Conservation (phyloP, 345 rosid genomes). For the Laguncularia racemosa region DNA sequence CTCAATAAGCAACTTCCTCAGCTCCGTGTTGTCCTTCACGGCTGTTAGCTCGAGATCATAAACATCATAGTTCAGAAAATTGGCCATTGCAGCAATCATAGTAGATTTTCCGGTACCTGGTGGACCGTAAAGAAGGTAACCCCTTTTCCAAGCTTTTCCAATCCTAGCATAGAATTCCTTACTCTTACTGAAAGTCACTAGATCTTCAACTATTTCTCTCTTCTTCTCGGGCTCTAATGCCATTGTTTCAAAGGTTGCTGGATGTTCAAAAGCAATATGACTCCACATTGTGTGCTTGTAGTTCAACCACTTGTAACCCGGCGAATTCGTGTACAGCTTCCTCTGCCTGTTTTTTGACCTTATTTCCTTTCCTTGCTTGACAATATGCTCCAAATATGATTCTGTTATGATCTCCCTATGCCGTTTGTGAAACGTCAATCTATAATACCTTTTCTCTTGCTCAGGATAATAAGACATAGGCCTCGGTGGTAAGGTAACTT, state of each 20-base stretch:
- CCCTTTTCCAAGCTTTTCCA: constrained; percentile 53
- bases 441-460: constrained; percentile 44
- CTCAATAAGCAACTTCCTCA: constrained; percentile 31
- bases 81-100: constrained; percentile 44
- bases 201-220: constrained; percentile 46
- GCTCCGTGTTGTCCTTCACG: constrained; percentile 30
- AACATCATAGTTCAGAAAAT: constrained; percentile 31
- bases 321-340: constrained; percentile 57
- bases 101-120: constrained; percentile 38
- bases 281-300: constrained; percentile 51
- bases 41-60: constrained; percentile 37
- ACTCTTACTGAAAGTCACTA: constrained; percentile 41
- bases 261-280: constrained; percentile 50
- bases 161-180: constrained; percentile 48
- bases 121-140: constrained; percentile 48
- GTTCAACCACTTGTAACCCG: constrained; percentile 38
- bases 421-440: constrained; percentile 46
- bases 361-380: constrained; percentile 48
- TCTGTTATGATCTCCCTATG: constrained; percentile 39
- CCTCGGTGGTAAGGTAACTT: constrained; percentile 13
- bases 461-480: constrained; percentile 27
- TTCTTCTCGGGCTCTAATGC: constrained; percentile 50
- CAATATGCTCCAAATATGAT: constrained; percentile 38
- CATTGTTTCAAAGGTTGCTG: constrained; percentile 48
- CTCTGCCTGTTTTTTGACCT: constrained; percentile 39